phyloP scores from a whole-genome alignment of 2,329 filamentous ascomycete species.

The Trichoderma harzianum region DNA sequence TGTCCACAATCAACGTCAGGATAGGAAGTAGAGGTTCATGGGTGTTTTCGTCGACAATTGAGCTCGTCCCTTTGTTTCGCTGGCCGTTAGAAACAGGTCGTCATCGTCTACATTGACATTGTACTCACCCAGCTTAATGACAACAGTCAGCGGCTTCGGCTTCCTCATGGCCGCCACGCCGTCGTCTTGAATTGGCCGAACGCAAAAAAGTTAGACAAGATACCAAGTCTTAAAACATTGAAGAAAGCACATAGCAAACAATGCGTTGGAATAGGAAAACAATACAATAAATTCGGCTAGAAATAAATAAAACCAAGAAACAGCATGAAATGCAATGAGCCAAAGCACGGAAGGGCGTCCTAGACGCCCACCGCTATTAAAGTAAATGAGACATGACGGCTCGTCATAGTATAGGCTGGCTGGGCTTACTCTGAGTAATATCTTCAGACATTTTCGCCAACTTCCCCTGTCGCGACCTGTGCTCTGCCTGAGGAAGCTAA shows the following conservation, averaged over 20 bases:
- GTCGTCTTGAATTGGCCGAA: not conserved
- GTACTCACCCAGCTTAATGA: slow-evolving; percentile 79
- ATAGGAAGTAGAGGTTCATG: slow-evolving; percentile 92
- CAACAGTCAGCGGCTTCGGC: slow-evolving; percentile 54
- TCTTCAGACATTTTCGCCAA: slow-evolving; percentile 17
- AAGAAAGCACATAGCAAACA: not conserved
- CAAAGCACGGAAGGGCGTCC: not conserved
- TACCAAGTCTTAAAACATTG: not conserved
- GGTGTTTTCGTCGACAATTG: slow-evolving; percentile 95
- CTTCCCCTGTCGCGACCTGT: not conserved
- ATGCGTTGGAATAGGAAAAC: not conserved
- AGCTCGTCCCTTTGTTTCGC: slow-evolving; percentile 73
- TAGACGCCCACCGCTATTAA: not conserved
- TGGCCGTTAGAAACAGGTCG: not conserved
- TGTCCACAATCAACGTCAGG: slow-evolving; percentile 89
- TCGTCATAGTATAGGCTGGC: not conserved
- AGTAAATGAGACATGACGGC: not conserved
- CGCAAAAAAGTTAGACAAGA: not conserved
- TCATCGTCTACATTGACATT: not conserved
- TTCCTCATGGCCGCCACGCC: slow-evolving; percentile 57
- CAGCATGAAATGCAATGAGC: not conserved
- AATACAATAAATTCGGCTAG: not conserved
- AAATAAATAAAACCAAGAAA: not conserved
- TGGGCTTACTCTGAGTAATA: slow-evolving; percentile 18
- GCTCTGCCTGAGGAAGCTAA: not conserved